phyloP scores from a whole-genome alignment of 1,139 yeast genomes.

The Entelexis sorbosivorans region DNA sequence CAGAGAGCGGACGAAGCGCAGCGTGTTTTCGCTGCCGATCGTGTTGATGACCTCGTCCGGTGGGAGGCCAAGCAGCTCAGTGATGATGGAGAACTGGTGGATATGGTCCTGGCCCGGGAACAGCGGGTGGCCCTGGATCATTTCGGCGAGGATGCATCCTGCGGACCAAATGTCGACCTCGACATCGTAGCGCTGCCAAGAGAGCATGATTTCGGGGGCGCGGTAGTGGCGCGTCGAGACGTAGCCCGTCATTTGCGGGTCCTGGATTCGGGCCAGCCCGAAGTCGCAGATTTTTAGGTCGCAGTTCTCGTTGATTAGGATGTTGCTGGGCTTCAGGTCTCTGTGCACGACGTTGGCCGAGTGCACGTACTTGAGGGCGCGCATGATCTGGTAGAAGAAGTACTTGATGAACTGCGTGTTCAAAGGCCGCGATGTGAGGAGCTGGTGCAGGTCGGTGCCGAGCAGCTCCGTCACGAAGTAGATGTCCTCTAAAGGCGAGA shows the following conservation, averaged over 20 bases:
- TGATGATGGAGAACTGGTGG: constrained; percentile 91
- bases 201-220: constrained; percentile 97
- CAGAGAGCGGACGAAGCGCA: constrained; percentile 83
- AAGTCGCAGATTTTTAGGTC: constrained; percentile 94
- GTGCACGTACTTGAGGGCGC: constrained; percentile 92
- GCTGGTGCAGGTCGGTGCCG: constrained; percentile 90
- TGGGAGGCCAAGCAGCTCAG: constrained; percentile 92
- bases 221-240: constrained; percentile 93
- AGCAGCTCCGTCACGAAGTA: constrained; percentile 93
- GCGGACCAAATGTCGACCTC: constrained; percentile 99
- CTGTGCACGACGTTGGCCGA: constrained; percentile 96
- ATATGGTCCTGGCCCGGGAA: constrained; percentile 99
- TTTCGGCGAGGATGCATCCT: constrained; percentile 97
- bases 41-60: constrained; percentile 94
- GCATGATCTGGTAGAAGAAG: constrained; percentile 74
- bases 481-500: constrained; percentile 91
- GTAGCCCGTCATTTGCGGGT: constrained; percentile 98
- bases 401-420: constrained; percentile 95
- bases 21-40: constrained; percentile 88
- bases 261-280: constrained; percentile 93
- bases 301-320: constrained; percentile 87
- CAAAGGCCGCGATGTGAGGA: constrained; percentile 82
- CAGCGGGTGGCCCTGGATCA: constrained; percentile 97
- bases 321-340: constrained; percentile 87
- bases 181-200: constrained; percentile 98